Evolutionary conservation across 129 eudicot species (phyloP).

Genomic region (Flaveria linearis): DNA sequence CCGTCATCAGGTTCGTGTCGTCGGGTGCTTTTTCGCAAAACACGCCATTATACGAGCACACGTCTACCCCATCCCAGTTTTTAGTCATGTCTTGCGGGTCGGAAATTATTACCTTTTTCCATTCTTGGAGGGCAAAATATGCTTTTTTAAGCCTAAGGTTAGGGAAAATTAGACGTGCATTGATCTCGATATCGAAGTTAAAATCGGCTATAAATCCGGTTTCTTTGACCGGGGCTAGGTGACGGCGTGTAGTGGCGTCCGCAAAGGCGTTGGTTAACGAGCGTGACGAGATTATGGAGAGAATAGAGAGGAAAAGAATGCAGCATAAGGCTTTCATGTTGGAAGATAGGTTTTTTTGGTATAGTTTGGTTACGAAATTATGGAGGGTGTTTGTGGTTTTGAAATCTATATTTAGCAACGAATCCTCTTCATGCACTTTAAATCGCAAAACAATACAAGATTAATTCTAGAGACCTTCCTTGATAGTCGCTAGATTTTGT

Average conservation of each 20-base stretch:
- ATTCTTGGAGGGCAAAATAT: conserved; percentile 62
- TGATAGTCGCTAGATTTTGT: neutral
- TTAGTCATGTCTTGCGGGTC: conserved; percentile 50
- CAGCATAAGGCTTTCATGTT: conserved; percentile 47
- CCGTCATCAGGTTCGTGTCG: conserved; percentile 35
- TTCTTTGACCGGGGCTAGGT: conserved; percentile 33
- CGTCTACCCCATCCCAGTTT: conserved; percentile 70
- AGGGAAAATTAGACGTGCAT: conserved; percentile 33
- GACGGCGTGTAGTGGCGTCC: conserved; percentile 40
- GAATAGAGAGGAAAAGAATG: conserved; percentile 35
- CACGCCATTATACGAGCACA: conserved; percentile 66
- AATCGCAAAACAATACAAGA: neutral
- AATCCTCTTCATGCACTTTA: conserved; percentile 17
- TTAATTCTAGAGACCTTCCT: neutral
- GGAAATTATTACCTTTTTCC: conserved; percentile 56
- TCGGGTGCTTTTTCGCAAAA: conserved; percentile 62
- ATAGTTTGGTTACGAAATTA: conserved; percentile 18
- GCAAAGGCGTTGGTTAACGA: conserved; percentile 34
- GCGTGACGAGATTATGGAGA: conserved; percentile 11
- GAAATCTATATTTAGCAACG: conserved; percentile 28
- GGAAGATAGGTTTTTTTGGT: conserved; percentile 25
- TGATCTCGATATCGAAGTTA: conserved; percentile 26
- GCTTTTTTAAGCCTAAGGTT: conserved; percentile 56
- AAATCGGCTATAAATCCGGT: conserved; percentile 5
- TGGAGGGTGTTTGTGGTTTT: conserved; percentile 22